These are phyloP conservation scores for Aphanomyces euteiches DNA, from an alignment of 352 stramenopile species.

Conservation along the genomic window DNA sequence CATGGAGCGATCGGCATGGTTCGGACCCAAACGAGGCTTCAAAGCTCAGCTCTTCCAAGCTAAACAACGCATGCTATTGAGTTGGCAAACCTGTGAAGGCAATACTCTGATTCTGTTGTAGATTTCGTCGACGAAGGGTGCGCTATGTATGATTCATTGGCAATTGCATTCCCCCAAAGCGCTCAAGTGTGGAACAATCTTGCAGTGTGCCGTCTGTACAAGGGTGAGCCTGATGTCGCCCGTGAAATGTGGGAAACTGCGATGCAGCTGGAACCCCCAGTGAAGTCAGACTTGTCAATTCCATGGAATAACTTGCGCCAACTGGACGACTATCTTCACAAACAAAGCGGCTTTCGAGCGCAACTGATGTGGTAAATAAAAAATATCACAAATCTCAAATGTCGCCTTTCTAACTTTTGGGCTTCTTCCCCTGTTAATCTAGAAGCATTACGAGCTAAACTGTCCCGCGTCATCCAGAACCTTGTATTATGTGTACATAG, in stretches of 20 bases:
- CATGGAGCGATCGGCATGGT: neutral
- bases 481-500: too few species aligned
- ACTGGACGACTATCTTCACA: neutral
- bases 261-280: neutral
- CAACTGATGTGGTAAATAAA: slow-evolving; percentile 2
- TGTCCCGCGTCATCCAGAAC: too few species aligned
- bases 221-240: neutral
- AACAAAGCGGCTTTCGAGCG: neutral
- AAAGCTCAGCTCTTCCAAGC: neutral
- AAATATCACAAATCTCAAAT: neutral
- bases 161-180: neutral
- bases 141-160: neutral
- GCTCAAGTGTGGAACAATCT: neutral
- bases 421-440: too few species aligned
- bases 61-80: neutral
- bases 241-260: neutral
- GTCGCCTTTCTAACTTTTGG: too few species aligned
- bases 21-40: neutral
- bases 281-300: neutral
- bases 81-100: neutral
- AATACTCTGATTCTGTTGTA: neutral
- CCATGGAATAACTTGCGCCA: neutral
- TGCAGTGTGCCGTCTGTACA: neutral
- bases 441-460: too few species aligned
- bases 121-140: neutral